Base-by-base conservation (phyloP, 129 eudicot species). In the Flaveria trinervia region DNA sequence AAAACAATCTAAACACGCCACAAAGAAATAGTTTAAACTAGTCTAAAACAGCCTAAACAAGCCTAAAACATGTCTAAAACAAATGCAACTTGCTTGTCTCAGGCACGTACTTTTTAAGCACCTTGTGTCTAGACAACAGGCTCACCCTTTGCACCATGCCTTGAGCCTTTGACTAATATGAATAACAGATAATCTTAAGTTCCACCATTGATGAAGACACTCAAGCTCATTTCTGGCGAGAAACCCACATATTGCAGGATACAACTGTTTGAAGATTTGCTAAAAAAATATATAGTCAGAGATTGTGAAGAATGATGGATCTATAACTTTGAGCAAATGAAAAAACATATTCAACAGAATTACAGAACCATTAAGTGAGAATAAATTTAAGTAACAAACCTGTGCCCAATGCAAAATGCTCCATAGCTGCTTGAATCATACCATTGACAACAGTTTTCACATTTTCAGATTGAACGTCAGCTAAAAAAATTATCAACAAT, bases 381-480 rank as follows among this genome's bases (percentile, higher is more conserved):
- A 36, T 5, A 3, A 54, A 54, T 54, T 18, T 17, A 54, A 4
- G 20, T 13, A 28, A 62, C 68, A 26, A 62, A 62, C 44, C 17
- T 62, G 44, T 62, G 68, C 10, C 10, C 44, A 62, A 26, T 62
- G 68, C 68, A 62, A 62, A 62, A 62, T 28, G 45, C 20, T 28
- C 45, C 45, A 62, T 62, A 13, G 41, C 67, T 25, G 2, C 67
- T 60, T 60, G 45, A 43, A 62, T 28, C 68, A 7, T 14, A 28
- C 45, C 45, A 62, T 30, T 62, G 12, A 30, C 69, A 28, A 15
- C 20, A 64, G 0, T 30, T 22, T 28, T 6, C 39, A 60, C 66
- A 22, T 10, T 11, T 11, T 60, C 16, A 60, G 39, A 22, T 11
- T 12, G 66, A 60, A 13, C 10, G 4, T 61, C 67, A 26, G n/a